Evolutionary conservation across 768 basidiomycete species (phyloP), one percentile per base, ranked within the genome.

Genomic region (Russula virescens): DNA sequence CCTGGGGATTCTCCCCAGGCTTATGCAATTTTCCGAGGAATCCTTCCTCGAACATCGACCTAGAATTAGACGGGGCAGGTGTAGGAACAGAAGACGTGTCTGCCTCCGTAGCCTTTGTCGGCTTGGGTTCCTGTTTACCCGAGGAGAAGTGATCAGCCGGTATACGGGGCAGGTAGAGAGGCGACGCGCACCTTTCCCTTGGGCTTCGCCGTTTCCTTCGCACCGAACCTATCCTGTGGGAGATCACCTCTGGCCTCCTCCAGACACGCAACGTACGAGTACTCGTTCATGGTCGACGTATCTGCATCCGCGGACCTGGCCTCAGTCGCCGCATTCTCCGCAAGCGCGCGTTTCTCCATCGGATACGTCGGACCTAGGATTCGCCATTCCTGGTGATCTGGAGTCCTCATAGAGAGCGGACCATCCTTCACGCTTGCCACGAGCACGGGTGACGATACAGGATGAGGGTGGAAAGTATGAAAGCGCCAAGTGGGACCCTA

Each of bases 21-120:
- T 87, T 93, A 72, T 99, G 95, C 31, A 99, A 84, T 58, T 83
- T 79, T 1, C 93, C 93, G 14, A 99, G 83, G 78, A 96, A 98
- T 5, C 97, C 97, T 71, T 96, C 93, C 64, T 91, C 87, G 70
- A 98, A 99, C 25, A 98, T 89, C 1, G 86, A 76, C 66, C 81
- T 87, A 5, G 66, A 3, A 26, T 28, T 58, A 16, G 45, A 26
- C 18, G 50, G 21, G 38, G 70, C 79, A 71, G 62, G 77, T 62
- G 62, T 76, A 59, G 66, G 77, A 2, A 74, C 69, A 3, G 76
- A 69, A 16, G 77, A 74, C 3, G 78, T 72, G 11, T 76, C 66
- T 11, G 72, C 66, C 47, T 73, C 74, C 5, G 68, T 47, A 2
- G 74, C 71, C 26, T 78, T 77, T 19, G 67, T 52, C 18, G 69